phyloP scores from a whole-genome alignment of 2,329 filamentous ascomycete species.

The Acephala macrosclerotiorum region DNA sequence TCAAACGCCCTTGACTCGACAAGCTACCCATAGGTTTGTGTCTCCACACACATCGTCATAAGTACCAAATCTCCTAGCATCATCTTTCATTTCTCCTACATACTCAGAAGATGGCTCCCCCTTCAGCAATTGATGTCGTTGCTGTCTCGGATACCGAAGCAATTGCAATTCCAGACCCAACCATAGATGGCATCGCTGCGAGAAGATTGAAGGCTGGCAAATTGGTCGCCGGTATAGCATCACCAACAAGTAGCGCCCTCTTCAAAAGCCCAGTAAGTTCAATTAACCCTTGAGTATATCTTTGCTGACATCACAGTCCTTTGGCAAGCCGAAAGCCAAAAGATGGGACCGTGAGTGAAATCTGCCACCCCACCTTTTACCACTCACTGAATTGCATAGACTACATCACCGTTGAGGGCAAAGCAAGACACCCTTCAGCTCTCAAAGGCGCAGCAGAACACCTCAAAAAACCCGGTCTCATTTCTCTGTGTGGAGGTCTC shows the following conservation, averaged over 20 bases:
- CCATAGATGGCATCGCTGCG: slow-evolving; percentile 70
- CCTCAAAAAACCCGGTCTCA: slow-evolving; percentile 80
- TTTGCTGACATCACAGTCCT: slow-evolving; percentile 47
- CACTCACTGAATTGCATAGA: slow-evolving; percentile 40
- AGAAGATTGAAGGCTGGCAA: slow-evolving; percentile 75
- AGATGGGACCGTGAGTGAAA: slow-evolving; percentile 80
- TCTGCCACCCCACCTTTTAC: slow-evolving; percentile 24
- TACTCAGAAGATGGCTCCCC: slow-evolving; percentile 45
- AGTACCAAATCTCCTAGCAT: slow-evolving; percentile 13
- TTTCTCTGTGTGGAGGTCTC: slow-evolving; percentile 91
- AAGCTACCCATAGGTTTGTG: neutral
- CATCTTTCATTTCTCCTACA: slow-evolving; percentile 18
- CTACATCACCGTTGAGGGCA: slow-evolving; percentile 69
- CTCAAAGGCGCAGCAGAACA: slow-evolving; percentile 84
- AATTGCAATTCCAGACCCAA: slow-evolving; percentile 46
- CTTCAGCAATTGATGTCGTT: slow-evolving; percentile 49
- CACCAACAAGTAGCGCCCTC: slow-evolving; percentile 78
- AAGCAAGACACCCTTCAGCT: slow-evolving; percentile 68
- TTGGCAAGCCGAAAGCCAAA: slow-evolving; percentile 77
- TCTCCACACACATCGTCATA: slow-evolving; percentile 11
- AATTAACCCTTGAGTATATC: neutral
- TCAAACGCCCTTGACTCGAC: slow-evolving; percentile 7
- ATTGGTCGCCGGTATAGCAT: slow-evolving; percentile 78
- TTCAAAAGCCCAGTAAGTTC: slow-evolving; percentile 76
- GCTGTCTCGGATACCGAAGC: slow-evolving; percentile 53